Evolutionary conservation across 306 rosid genomes (phyloP).

Genomic region (Quercus gilva): DNA sequence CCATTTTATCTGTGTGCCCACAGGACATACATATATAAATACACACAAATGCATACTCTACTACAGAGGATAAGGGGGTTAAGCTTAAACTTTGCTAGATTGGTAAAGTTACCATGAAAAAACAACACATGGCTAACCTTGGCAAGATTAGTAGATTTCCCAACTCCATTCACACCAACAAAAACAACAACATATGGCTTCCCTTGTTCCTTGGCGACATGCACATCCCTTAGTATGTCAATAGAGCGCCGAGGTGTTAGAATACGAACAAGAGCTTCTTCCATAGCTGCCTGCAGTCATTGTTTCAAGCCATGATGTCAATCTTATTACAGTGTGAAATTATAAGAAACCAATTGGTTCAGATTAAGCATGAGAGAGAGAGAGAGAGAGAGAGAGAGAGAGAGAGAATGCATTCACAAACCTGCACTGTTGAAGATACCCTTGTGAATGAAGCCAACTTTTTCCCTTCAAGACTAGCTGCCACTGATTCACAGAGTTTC

Average conservation of each 20-base stretch:
- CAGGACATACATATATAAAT: neutral
- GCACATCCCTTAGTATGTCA: slow-evolving; percentile 92
- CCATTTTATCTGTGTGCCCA: neutral
- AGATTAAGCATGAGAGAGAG: neutral
- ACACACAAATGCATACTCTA: too few relatives aligned
- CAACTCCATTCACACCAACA: slow-evolving; percentile 98
- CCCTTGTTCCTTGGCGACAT: slow-evolving; percentile 90
- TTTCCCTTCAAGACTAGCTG: slow-evolving; percentile 97
- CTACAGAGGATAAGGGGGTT: neutral
- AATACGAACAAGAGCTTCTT: slow-evolving; percentile 94
- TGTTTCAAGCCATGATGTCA: slow-evolving; percentile 19
- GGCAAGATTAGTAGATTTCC: slow-evolving; percentile 96
- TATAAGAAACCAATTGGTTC: neutral
- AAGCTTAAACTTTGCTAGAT: neutral
- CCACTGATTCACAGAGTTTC: slow-evolving; percentile 97
- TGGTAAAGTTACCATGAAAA: neutral
- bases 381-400: slow-evolving; percentile 14
- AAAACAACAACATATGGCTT: slow-evolving; percentile 96
- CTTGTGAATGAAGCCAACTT: slow-evolving; percentile 92
- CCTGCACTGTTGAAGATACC: slow-evolving; percentile 97
- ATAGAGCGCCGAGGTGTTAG: slow-evolving; percentile 91
- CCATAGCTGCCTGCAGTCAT: slow-evolving; percentile 77
- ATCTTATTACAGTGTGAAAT: neutral
- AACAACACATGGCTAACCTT: slow-evolving; percentile 50
- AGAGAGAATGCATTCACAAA: slow-evolving; percentile 25